Base-by-base conservation (phyloP, 345 rosid genomes). In the Brassica juncea region DNA sequence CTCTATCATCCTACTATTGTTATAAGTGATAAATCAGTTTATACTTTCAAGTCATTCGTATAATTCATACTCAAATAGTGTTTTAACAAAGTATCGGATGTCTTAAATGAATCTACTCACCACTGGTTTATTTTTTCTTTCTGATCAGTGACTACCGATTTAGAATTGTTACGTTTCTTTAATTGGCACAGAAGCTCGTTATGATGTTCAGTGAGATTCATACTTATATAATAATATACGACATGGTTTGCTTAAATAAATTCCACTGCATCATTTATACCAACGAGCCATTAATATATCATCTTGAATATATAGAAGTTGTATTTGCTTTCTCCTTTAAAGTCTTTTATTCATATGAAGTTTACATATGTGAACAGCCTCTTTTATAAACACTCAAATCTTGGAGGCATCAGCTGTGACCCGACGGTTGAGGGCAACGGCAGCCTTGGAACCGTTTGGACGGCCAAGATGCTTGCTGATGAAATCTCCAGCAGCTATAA, bases 391-490 rank as follows among this genome's bases (percentile, higher is more conserved):
- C n/a, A 30, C 23, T 87, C 81, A 90, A 75, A 94, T 91, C 83
- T 91, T 92, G 34, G 93, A 91, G 72, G 91, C 91, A 85, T 95
- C 98, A 1, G 88, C 82, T 55, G 80, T 84, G 66, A 70, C 82
- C 63, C 78, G 81, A 47, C 83, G 84, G 66, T 83, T 84, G 59
- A 88, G 78, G 27, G 97, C 94, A 79, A 80, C 69, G 1, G 94
- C 88, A 5, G 91, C 80, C 77, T 89, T 89, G 11, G 94, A 91
- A 75, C 88, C 84, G n/a, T 86, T 84, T 28, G 73, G 82, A 23
- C 92, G 84, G 49, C 86, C 89, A 35, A 89, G 84, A 73, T 89
- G 91, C 82, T 85, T 86, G 82, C 89, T 84, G 49, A 91, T 87
- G 81, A 87, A 91, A 79, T 91, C 87, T 71, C 94, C 94, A 30